Conservation (phyloP, 2,329 filamentous ascomycete genomes). For the Lecanicillium sp. region DNA sequence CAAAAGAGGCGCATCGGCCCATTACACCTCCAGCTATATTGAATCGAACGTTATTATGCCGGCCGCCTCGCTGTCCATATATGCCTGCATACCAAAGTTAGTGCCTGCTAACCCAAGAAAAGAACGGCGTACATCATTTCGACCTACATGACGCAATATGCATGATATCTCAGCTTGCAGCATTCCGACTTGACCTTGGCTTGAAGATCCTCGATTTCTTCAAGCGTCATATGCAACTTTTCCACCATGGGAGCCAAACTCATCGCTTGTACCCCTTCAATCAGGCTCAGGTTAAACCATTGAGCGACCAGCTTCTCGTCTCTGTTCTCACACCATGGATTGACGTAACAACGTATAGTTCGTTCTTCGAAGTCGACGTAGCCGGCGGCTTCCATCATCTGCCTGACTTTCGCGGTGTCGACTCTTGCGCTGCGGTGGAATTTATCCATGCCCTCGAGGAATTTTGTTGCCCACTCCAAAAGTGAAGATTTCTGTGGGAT, state of each 20-base stretch:
- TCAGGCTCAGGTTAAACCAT: constrained; percentile 79
- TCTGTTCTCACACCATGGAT: constrained; percentile 62
- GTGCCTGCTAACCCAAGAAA: not conserved
- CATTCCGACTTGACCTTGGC: constrained; percentile 61
- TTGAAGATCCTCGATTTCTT: constrained; percentile 58
- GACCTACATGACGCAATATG: constrained; percentile 73
- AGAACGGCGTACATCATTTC: not conserved
- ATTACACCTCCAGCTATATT: not conserved
- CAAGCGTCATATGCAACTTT: constrained; percentile 38
- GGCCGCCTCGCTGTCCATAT: constrained; percentile 29
- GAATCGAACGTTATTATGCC: not conserved
- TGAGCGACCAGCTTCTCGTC: constrained; percentile 63
- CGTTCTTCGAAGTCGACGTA: constrained; percentile 75
- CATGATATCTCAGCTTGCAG: constrained; percentile 59
- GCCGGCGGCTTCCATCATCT: constrained; percentile 60
- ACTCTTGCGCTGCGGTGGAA: constrained; percentile 60
- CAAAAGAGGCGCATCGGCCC: no score
- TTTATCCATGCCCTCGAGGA: constrained; percentile 62
- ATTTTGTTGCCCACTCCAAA: constrained; percentile 61
- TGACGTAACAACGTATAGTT: constrained; percentile 64
- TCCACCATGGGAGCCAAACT: constrained; percentile 66
- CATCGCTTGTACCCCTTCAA: constrained; percentile 65
- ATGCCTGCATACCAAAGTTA: constrained; percentile 20
- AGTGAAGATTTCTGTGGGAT: constrained; percentile 53
- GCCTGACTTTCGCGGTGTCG: constrained; percentile 43